Percentiles rank a stretch among this genome's conserved stretches.
phyloP scores from a whole-genome alignment of 2,329 filamentous ascomycete species.

The Exophiala mesophila region DNA sequence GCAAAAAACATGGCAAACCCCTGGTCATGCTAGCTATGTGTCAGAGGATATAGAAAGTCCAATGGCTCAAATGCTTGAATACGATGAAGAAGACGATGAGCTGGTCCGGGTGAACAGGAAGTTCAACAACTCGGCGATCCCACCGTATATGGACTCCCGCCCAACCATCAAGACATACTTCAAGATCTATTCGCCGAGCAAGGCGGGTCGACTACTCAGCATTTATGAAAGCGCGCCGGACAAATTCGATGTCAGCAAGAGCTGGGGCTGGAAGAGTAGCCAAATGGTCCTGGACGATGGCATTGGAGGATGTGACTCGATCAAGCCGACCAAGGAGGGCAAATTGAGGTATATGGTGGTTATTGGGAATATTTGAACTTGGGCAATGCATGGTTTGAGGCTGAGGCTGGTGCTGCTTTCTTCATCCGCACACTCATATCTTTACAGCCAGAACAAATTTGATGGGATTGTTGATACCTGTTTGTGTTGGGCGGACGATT shows the following conservation, averaged over 20 bases:
- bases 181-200: constrained; percentile 56
- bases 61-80: constrained; percentile 25
- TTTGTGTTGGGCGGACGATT: too few relatives aligned
- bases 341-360: constrained; percentile 57
- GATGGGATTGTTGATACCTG: too few relatives aligned
- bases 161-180: constrained; percentile 59
- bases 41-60: neutral
- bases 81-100: constrained; percentile 29
- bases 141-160: constrained; percentile 51
- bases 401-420: too few relatives aligned
- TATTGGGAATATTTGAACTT: constrained; percentile 43
- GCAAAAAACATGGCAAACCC: constrained; percentile 28
- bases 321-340: constrained; percentile 39
- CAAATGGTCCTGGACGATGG: constrained; percentile 83
- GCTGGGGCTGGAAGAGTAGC: constrained; percentile 58
- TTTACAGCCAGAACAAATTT: too few relatives aligned
- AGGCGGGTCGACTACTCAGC: constrained; percentile 53
- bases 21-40: constrained; percentile 5
- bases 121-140: constrained; percentile 41
- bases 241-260: constrained; percentile 56
- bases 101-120: constrained; percentile 26
- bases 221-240: constrained; percentile 57
- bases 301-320: constrained; percentile 62
- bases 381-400: neutral
- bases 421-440: too few relatives aligned